These are phyloP conservation scores for Rhodotorula paludigena DNA, from an alignment of 768 basidiomycete species.

Conservation along the genomic window DNA sequence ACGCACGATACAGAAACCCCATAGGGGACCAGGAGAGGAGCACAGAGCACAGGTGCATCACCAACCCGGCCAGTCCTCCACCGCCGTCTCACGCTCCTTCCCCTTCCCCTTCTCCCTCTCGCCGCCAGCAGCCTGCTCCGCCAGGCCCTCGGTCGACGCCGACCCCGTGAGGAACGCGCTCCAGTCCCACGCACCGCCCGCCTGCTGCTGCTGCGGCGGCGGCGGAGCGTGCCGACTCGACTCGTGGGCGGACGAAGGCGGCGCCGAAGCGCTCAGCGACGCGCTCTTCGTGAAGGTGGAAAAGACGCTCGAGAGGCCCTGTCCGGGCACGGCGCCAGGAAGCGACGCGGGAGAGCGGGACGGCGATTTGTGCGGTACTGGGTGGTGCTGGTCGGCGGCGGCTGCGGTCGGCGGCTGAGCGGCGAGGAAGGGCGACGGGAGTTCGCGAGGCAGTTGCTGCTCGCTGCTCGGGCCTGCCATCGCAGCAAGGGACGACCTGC, in stretches of 20 bases:
- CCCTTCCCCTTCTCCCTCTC: neutral
- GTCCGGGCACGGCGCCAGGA: neutral
- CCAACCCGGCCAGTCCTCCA: conserved; percentile 3
- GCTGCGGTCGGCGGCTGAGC: neutral
- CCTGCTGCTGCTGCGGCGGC: neutral
- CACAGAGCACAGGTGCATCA: neutral
- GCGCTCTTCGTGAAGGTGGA: neutral
- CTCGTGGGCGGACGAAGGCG: neutral
- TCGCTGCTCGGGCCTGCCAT: neutral
- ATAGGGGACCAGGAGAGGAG: neutral
- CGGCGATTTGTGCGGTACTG: no score
- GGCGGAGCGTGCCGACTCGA: neutral
- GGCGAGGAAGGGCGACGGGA: neutral
- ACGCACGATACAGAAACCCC: neutral
- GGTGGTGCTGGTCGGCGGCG: no score
- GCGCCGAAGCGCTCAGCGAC: neutral
- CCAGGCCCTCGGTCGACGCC: neutral
- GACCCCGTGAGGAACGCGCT: conserved; percentile 17
- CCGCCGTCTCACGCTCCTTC: neutral
- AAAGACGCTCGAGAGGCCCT: neutral
- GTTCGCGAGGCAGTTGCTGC: no score
- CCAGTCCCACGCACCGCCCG: conserved; percentile 33
- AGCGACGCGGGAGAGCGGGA: neutral
- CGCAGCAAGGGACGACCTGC: neutral
- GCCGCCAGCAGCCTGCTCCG: neutral